Evolutionary conservation across 176 grass and related monocot species (phyloP).

Genomic region (Paspalum notatum): DNA sequence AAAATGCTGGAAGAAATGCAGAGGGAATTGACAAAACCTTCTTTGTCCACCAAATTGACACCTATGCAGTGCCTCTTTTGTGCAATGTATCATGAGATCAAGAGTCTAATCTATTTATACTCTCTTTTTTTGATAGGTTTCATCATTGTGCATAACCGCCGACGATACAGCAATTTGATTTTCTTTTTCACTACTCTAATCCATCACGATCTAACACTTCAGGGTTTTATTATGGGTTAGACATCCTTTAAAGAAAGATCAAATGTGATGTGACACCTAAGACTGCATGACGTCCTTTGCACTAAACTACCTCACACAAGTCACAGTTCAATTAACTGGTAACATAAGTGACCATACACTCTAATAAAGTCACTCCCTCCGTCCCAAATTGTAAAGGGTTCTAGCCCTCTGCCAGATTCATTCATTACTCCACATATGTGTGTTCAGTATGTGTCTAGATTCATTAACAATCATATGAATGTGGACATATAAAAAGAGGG

Average conservation of each 20-base stretch:
- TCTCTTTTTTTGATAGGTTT: slow-evolving; percentile 25
- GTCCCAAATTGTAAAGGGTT: too few relatives aligned
- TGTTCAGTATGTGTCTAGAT: too few relatives aligned
- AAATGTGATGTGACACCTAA: neutral
- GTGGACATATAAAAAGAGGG: too few relatives aligned
- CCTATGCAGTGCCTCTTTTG: slow-evolving; percentile 3
- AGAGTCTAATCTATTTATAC: slow-evolving; percentile 4
- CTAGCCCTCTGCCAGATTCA: too few relatives aligned
- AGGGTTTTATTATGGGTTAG: slow-evolving; percentile 4
- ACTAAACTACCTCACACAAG: slow-evolving; percentile 1
- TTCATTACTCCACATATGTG: too few relatives aligned
- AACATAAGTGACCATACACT: neutral
- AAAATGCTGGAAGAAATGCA: slow-evolving; percentile 34
- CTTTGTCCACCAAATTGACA: neutral
- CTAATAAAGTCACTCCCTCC: neutral
- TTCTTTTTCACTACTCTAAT: neutral
- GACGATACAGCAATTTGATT: neutral
- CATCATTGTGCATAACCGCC: slow-evolving; percentile 38
- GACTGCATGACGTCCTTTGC: slow-evolving; percentile 2
- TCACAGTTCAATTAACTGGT: neutral
- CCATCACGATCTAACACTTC: neutral
- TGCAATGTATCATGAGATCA: slow-evolving; percentile 5
- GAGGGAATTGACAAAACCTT: neutral
- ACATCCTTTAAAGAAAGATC: neutral
- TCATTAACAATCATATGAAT: too few relatives aligned